Percentiles rank a stretch among this genome's conserved stretches.
These are phyloP conservation scores for Aulographum hederae DNA, from an alignment of 2,329 filamentous ascomycete genomes.

Conservation along the genomic window DNA sequence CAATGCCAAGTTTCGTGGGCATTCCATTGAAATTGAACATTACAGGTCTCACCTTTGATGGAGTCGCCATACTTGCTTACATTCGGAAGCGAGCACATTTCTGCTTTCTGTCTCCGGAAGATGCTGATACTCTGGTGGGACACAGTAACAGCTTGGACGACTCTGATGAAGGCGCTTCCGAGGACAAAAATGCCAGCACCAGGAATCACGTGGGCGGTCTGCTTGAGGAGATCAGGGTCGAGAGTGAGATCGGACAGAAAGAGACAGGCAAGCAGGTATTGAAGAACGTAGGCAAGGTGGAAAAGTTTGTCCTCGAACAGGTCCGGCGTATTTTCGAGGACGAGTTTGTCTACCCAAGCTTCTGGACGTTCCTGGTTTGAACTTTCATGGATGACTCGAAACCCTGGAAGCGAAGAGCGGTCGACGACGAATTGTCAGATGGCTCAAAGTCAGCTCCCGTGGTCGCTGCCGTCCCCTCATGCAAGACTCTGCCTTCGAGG, in stretches of 20 bases:
- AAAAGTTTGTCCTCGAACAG: conserved; percentile 91
- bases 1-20: conserved; percentile 94
- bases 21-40: conserved; percentile 91
- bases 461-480: too few relatives aligned
- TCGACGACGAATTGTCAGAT: too few relatives aligned
- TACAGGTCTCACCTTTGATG: conserved; percentile 87
- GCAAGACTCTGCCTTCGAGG: too few relatives aligned
- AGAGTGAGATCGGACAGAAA: conserved; percentile 91
- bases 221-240: conserved; percentile 82
- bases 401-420: too few relatives aligned
- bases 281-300: conserved; percentile 97
- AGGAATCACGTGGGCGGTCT: conserved; percentile 31
- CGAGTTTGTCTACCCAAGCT: conserved; percentile 95
- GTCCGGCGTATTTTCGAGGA: conserved; percentile 95
- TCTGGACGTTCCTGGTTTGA: conserved; percentile 90
- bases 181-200: conserved; percentile 4
- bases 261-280: conserved; percentile 85
- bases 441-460: too few relatives aligned
- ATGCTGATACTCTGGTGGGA: conserved; percentile 52
- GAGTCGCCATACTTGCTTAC: conserved; percentile 78
- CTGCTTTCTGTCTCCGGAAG: conserved; percentile 84
- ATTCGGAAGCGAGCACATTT: conserved; percentile 82
- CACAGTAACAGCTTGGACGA: conserved; percentile 19
- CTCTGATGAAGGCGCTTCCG: conserved; percentile 11
- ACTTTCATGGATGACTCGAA: not conserved